Base-by-base conservation (phyloP, 352 stramenopile genomes). In the Elongisporangium anandrum region DNA sequence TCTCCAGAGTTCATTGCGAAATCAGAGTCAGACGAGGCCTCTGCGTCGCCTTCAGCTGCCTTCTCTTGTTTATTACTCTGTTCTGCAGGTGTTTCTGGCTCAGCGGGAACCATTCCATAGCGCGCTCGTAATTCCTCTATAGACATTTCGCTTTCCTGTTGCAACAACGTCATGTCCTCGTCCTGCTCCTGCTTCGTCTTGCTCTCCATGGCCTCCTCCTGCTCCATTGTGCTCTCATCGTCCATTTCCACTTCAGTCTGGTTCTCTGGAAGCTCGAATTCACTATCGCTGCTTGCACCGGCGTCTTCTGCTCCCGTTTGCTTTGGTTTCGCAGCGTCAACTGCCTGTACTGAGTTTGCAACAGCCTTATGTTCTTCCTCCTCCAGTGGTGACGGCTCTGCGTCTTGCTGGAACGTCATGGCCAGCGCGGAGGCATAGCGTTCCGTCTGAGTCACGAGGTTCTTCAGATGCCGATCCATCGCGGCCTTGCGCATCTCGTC, bases 391-490 rank as follows among this genome's bases (percentile, higher is more conserved):
- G n/a, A n/a, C n/a, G n/a, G n/a, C n/a, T 39, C 63, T 57, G 66
- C 45, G 66, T 65, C 29, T 63, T 69, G 66, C 52, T 70, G 67
- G 29, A 97, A 92, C 21, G 76, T 87, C 7, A 68, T 59, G 1
- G 87, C 84, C 8, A 98, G 61, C 2, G 86, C 82, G 6, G 83
- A 81, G 12, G 95, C 92, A 68, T 99, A 99, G 55, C 87, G 84
- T 72, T 99, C 96, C 24, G 97, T 99, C 83, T 99, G 96, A 49
- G 82, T 67, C 8, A 99, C 88, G 1, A 99, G 75, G 51, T 93
- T 94, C 29, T 95, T 86, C 47, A 99, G 72, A 52, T 99, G 94
- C 20, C 86, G 85, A 72, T 99, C 97, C 97, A 99, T 99, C 34
- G 96, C 90, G 49, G 77, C 75, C 57, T 90, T 86, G 2, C 85